Conservation (phyloP, 2,329 filamentous ascomycete genomes). For the Grosmannia huntii region DNA sequence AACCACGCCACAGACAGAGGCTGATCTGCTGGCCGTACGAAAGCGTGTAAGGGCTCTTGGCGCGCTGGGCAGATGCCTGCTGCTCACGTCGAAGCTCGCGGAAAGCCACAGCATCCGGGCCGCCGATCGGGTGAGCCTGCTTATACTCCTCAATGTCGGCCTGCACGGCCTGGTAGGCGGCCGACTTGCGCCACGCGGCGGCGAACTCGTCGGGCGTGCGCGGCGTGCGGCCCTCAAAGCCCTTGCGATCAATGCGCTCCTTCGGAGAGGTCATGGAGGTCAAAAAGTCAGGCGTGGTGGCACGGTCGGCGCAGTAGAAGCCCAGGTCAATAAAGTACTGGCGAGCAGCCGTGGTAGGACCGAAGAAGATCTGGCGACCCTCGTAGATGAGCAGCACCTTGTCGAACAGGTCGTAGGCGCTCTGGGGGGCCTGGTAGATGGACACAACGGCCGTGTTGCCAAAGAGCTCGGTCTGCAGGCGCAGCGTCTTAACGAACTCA, state of each 20-base stretch:
- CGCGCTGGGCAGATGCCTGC: conserved; percentile 45
- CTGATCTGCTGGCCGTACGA: conserved; percentile 63
- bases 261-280: conserved; percentile 53
- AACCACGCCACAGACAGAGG: conserved; percentile 73
- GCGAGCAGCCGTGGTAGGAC: conserved; percentile 44
- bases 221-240: conserved; percentile 42
- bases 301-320: conserved; percentile 52
- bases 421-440: conserved; percentile 59
- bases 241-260: conserved; percentile 42
- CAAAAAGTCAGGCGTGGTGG: conserved; percentile 59
- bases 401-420: conserved; percentile 51
- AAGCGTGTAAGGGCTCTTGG: conserved; percentile 70
- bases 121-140: conserved; percentile 36
- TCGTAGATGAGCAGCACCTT: conserved; percentile 47
- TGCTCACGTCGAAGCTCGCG: conserved; percentile 39
- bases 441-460: conserved; percentile 54
- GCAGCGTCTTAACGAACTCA: conserved; percentile 60
- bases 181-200: conserved; percentile 41
- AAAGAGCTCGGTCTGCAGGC: conserved; percentile 54
- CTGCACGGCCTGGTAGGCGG: conserved; percentile 36
- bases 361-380: conserved; percentile 51
- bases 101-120: conserved; percentile 44
- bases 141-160: conserved; percentile 45
- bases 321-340: conserved; percentile 56
- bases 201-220: conserved; percentile 51